Base-by-base conservation (phyloP, 176 grass and related monocot species). In the Oryza meyeriana region DNA sequence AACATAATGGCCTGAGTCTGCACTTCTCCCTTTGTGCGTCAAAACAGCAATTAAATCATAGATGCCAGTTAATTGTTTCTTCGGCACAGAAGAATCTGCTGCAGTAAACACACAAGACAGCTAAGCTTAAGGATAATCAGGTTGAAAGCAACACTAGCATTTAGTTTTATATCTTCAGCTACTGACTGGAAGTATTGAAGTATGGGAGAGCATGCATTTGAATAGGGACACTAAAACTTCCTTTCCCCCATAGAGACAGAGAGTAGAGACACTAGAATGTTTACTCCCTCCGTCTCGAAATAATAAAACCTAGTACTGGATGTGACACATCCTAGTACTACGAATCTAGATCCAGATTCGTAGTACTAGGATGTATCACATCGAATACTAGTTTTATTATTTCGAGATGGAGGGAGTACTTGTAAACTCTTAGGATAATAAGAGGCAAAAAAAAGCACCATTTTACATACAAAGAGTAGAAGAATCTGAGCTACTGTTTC, bases 21-120 rank as follows among this genome's bases (percentile, higher is more conserved):
- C 97, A 87, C 97, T 99, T 85, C 97, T 90, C 87, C 97, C 97
- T 77, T 99, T 99, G 85, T 99, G 97, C 31, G 97, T 99, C 77
- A 99, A 90, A 31, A 99, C 97, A 81, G 97, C 93, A 77, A 99
- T 88, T 71, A 99, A 85, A 86, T 99, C 97, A 55, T 96, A 99
- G 42, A 99, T 88, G 24, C 93, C 97, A 89, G 97, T 96, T 65
- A 99, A 90, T 45, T 94, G 93, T 69, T 71, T 85, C 74, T 93
- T 90, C 38, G 85, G 85, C 36, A 70, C 58, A 74, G 85, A 88
- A 55, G 89, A 85, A 29, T 71, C 66, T 16, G 78, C 89, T 94
- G 87, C 29, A 77, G 68, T 41, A 48, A 36, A 68, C 25, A 66
- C 18, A 58, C 1, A 32, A 61, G 34, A 64, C 6, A 50, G 45